phyloP scores from a whole-genome alignment of 2,329 filamentous ascomycete species.

The Alternaria gaisen region DNA sequence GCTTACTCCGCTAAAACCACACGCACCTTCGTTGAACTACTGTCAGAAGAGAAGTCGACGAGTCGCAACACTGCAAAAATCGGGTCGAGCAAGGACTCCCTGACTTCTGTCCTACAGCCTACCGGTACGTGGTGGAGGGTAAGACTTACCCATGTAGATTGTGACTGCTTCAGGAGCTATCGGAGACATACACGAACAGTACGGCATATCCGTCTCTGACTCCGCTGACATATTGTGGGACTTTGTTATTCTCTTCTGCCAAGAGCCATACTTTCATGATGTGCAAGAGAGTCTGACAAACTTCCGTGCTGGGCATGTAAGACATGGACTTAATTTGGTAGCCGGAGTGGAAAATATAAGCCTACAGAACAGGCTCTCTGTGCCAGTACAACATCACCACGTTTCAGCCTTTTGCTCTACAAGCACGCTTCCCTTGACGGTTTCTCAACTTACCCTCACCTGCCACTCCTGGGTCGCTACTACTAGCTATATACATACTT shows the following conservation, averaged over 20 bases:
- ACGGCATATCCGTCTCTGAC: not conserved
- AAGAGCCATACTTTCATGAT: not conserved
- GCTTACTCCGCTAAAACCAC: slow-evolving; percentile 12
- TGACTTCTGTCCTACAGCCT: not conserved
- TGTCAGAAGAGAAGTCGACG: not conserved
- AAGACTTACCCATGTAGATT: slow-evolving; percentile 1
- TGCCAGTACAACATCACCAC: not conserved
- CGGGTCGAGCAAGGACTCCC: not conserved
- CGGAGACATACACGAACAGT: not conserved
- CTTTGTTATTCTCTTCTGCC: not conserved
- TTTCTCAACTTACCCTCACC: not conserved
- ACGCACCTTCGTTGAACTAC: not conserved
- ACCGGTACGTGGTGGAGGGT: not conserved
- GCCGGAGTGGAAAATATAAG: slow-evolving; percentile 4
- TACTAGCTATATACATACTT: not conserved
- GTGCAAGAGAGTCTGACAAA: slow-evolving; percentile 5
- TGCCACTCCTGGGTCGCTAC: not conserved
- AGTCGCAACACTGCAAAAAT: not conserved
- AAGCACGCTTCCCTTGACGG: not conserved
- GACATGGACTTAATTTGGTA: not conserved
- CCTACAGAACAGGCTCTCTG: not conserved
- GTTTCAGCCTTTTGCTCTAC: not conserved
- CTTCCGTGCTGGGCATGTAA: not conserved
- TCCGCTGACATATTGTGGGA: not conserved
- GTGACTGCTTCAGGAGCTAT: not conserved